phyloP scores from a whole-genome alignment of 2,329 filamentous ascomycete species.

The Cryphonectria japonica region DNA sequence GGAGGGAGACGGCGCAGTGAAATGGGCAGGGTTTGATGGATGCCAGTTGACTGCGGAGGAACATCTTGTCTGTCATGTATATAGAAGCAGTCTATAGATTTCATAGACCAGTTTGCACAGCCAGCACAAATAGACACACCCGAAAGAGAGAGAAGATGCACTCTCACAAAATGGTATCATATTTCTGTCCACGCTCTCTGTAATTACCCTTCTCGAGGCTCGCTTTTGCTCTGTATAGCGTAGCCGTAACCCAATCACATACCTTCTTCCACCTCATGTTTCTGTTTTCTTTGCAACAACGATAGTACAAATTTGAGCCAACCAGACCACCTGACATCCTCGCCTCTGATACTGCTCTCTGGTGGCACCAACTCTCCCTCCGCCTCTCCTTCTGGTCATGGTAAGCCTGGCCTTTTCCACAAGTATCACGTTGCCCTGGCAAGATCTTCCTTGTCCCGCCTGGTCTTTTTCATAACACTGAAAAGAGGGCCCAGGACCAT shows the following conservation, averaged over 20 bases:
- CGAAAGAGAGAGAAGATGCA: background rate
- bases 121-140: background rate
- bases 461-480: background rate
- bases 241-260: background rate
- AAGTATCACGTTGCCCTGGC: background rate
- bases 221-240: background rate
- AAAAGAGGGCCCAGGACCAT: background rate
- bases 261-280: background rate
- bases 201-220: background rate
- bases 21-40: background rate
- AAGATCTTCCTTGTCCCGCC: background rate
- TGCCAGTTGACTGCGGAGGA: background rate
- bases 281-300: background rate
- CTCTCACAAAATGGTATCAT: background rate
- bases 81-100: background rate
- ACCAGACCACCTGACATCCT: background rate
- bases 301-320: background rate
- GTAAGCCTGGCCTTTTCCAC: background rate
- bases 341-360: background rate
- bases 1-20: conserved; percentile 43
- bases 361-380: background rate
- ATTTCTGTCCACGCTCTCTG: background rate
- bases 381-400: background rate
- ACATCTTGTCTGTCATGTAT: background rate
- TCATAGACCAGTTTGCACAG: background rate